Base-by-base conservation (phyloP, 768 basidiomycete species). In the Tricholoma hemisulphureum region DNA sequence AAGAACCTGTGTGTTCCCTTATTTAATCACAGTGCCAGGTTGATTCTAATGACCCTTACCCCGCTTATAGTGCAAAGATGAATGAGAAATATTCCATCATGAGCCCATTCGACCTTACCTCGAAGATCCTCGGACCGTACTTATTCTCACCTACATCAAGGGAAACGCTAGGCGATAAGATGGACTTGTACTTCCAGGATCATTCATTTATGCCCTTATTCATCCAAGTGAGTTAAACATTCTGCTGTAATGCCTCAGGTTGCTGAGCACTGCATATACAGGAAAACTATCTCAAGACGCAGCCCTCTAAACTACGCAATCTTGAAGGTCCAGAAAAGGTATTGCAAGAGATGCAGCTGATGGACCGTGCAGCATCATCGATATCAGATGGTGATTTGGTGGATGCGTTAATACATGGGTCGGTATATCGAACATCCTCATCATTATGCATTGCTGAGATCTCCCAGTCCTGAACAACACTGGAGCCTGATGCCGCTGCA, bases 111-210 rank as follows among this genome's bases (percentile, higher is more conserved):
- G 93, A 91, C 58, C 84, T 98, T 57, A 89, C 89, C n/a, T 82
- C 85, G 51, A 94, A 91, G 71, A 80, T 99, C 57, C 80, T 95
- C 5, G 93, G 94, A 2, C 97, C 97, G 18, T 93, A 97, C 65
- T 75, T 93, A 61, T 98, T 97, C 73, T 91, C 92, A 2, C 67
- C 79, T 32, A 96, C 91, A 0, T 83, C 88, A 24, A 83, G 89
- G 51, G 87, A 93, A 69, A 87, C 91, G 0, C 77, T 98, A 2
- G 85, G 82, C 28, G 93, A 98, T 61, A 98, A 98, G 76, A 91
- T 96, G 78, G 96, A 98, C 53, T 71, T 92, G 59, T 99, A 98
- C 72, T 99, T 98, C 75, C 94, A 97, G 58, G 97, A 99, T 66
- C 91, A 93, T 68, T 85, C 89, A 1, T 94, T 98, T 63, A 83